Conservation (phyloP, 768 basidiomycete genomes). For the Exsudoporus frostii region DNA sequence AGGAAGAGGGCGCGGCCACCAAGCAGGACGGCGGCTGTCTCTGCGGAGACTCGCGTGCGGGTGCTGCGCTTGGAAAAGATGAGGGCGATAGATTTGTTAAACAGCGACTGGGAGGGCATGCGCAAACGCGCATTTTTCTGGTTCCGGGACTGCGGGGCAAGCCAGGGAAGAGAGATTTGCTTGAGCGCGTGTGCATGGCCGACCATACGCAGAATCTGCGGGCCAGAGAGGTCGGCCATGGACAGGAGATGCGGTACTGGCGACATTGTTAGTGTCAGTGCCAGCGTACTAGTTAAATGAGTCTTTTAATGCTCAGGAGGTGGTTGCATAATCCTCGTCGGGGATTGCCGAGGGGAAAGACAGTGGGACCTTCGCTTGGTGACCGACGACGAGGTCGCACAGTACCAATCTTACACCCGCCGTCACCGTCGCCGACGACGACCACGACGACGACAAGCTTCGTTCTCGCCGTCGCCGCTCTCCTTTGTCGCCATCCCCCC, state of each 20-base stretch:
- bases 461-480: neutral
- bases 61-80: slow-evolving; percentile 94
- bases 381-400: neutral
- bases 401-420: neutral
- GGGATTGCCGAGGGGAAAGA: slow-evolving; percentile 7
- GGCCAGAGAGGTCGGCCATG: slow-evolving; percentile 78
- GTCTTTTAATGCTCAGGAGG: too few relatives aligned
- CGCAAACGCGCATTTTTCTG: slow-evolving; percentile 40
- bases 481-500: neutral
- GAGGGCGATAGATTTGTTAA: slow-evolving; percentile 82
- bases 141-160: slow-evolving; percentile 44
- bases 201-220: slow-evolving; percentile 69
- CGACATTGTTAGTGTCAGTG: slow-evolving; percentile 14
- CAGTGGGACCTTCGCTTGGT: neutral
- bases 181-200: slow-evolving; percentile 65
- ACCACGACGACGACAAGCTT: slow-evolving; percentile 3
- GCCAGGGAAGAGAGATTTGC: slow-evolving; percentile 61
- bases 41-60: slow-evolving; percentile 83
- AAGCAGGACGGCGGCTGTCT: slow-evolving; percentile 74
- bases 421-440: slow-evolving; percentile 9
- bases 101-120: slow-evolving; percentile 71
- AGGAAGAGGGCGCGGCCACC: slow-evolving; percentile 91
- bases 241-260: slow-evolving; percentile 75
- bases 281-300: too few relatives aligned
- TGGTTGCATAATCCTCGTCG: slow-evolving; percentile 1